phyloP scores from a whole-genome alignment of 306 rosid genomes.

The Argentina anserina region DNA sequence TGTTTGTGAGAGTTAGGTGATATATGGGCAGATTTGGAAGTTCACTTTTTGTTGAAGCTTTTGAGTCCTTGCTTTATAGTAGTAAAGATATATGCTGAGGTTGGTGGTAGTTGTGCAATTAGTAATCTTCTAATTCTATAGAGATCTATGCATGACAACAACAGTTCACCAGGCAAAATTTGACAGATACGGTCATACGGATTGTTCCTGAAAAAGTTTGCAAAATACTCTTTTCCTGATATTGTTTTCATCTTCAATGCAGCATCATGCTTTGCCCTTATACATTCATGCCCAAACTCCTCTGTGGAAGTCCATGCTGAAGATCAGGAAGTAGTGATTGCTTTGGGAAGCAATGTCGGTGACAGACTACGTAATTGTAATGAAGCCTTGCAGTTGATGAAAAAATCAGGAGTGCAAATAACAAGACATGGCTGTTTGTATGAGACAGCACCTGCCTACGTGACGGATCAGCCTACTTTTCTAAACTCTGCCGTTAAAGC shows the following conservation, averaged over 20 bases:
- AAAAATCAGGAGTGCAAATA: conserved; percentile 55
- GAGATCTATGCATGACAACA: neutral
- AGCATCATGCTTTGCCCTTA: conserved; percentile 38
- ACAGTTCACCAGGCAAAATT: neutral
- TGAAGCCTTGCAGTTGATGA: conserved; percentile 76
- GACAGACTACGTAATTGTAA: conserved; percentile 68
- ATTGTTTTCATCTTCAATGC: conserved; percentile 31
- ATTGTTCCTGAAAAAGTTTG: neutral
- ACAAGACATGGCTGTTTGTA: conserved; percentile 80
- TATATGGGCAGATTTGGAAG: too few relatives aligned
- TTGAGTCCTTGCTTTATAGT: neutral
- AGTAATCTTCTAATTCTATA: neutral
- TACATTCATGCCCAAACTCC: conserved; percentile 39
- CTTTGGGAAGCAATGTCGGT: conserved; percentile 90
- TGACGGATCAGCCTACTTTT: conserved; percentile 78
- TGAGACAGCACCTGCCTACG: conserved; percentile 89
- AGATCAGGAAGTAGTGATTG: conserved; percentile 87
- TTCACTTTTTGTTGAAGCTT: too few relatives aligned
- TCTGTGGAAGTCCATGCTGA: conserved; percentile 55
- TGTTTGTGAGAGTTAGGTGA: too few relatives aligned
- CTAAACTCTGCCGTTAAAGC: conserved; percentile 92
- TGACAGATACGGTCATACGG: neutral
- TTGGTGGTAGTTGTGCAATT: neutral
- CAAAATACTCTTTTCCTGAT: conserved; percentile 12
- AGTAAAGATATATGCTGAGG: neutral